Percentiles rank a stretch among this genome's conserved stretches.
Evolutionary conservation across 23 red algal genomes (phyloP).

Genomic region (Agarophyton chilense): DNA sequence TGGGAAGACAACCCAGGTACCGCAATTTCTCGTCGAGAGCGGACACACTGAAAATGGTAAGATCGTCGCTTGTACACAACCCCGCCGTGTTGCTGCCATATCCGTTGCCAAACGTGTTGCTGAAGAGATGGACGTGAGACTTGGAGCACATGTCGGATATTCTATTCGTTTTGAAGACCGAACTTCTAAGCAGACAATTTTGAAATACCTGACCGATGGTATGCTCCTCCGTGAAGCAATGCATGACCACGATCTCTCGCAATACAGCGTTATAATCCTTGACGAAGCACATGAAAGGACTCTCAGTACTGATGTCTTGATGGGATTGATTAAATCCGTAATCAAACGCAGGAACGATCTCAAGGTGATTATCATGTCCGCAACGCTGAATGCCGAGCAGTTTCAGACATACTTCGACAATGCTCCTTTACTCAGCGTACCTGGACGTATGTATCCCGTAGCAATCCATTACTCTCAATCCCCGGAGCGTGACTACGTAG

Average conservation of each 20-base stretch:
- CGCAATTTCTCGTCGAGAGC: slow-evolving; percentile 87
- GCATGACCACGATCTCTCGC: slow-evolving; percentile 64
- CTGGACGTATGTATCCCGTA: slow-evolving; percentile 92
- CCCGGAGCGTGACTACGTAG: slow-evolving; percentile 88
- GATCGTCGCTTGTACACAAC: slow-evolving; percentile 91
- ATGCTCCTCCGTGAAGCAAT: slow-evolving; percentile 98
- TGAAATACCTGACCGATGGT: slow-evolving; percentile 96
- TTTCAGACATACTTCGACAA: slow-evolving; percentile 87
- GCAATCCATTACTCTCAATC: slow-evolving; percentile 76
- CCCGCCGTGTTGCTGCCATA: slow-evolving; percentile 93
- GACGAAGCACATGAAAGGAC: slow-evolving; percentile 99
- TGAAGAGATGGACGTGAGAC: slow-evolving; percentile 89
- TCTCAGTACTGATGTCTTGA: slow-evolving; percentile 94
- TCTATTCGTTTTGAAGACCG: slow-evolving; percentile 94
- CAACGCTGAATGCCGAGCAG: slow-evolving; percentile 92
- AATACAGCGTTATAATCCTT: slow-evolving; percentile 82
- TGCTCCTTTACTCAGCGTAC: slow-evolving; percentile 89
- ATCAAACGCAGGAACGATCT: slow-evolving; percentile 69
- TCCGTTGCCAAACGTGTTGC: slow-evolving; percentile 94
- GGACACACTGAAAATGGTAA: slow-evolving; percentile 66
- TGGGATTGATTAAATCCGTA: slow-evolving; percentile 91
- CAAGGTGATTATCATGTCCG: slow-evolving; percentile 91
- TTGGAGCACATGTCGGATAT: slow-evolving; percentile 89
- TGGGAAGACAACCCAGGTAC: slow-evolving; percentile 98
- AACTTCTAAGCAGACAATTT: slow-evolving; percentile 66